phyloP scores from a whole-genome alignment of 2,329 filamentous ascomycete genomes.

The Cladosporium velox region DNA sequence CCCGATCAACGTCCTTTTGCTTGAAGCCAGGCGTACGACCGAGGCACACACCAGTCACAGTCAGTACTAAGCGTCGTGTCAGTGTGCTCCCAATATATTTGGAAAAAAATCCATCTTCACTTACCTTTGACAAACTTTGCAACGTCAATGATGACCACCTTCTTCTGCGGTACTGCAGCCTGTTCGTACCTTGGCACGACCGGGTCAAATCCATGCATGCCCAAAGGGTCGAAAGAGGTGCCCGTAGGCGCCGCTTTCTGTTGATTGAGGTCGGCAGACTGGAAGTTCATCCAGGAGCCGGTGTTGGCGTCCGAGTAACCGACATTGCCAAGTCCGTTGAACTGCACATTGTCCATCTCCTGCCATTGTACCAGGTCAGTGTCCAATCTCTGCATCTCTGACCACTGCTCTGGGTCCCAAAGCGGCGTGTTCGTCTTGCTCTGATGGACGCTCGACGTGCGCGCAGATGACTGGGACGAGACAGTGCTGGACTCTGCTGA shows the following conservation, averaged over 20 bases:
- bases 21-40: slow-evolving; percentile 49
- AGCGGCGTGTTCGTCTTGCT: neutral
- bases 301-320: slow-evolving; percentile 29
- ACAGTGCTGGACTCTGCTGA: slow-evolving; percentile 12
- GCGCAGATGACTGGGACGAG: slow-evolving; percentile 2
- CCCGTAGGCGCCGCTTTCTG: neutral
- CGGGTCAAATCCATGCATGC: neutral
- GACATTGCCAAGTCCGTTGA: slow-evolving; percentile 21
- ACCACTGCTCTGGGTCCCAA: slow-evolving; percentile 22
- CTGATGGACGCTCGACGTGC: slow-evolving; percentile 9
- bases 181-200: neutral
- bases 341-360: slow-evolving; percentile 13
- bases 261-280: neutral
- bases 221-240: neutral
- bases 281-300: slow-evolving; percentile 34
- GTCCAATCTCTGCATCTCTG: neutral
- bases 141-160: slow-evolving; percentile 45
- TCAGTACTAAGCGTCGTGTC: slow-evolving; percentile 31
- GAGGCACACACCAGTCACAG: slow-evolving; percentile 43
- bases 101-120: slow-evolving; percentile 24
- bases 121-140: slow-evolving; percentile 47
- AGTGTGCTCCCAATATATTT: neutral
- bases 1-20: slow-evolving; percentile 45
- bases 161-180: slow-evolving; percentile 27
- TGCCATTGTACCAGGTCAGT: slow-evolving; percentile 1